Conservation (phyloP, 2,329 filamentous ascomycete genomes). For the Didymella segeticola region DNA sequence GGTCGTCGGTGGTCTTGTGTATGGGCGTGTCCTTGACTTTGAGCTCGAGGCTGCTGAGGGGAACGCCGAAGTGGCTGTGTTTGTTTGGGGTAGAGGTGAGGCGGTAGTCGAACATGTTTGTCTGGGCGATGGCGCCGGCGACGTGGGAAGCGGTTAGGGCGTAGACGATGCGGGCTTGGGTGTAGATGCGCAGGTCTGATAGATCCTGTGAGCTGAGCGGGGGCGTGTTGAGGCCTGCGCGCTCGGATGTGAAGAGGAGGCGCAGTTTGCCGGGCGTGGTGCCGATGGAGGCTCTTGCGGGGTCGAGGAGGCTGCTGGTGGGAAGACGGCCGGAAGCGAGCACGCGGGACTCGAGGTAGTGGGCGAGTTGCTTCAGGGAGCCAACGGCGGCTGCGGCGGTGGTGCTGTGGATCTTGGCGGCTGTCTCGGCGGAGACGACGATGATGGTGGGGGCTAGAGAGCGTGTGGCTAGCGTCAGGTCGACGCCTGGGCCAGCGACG, state of each 20-base stretch:
- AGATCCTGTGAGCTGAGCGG: constrained; percentile 73
- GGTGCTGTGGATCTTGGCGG: constrained; percentile 71
- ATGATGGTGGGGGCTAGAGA: constrained; percentile 82
- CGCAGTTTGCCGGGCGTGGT: constrained; percentile 76
- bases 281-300: constrained; percentile 65
- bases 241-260: constrained; percentile 79
- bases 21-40: constrained; percentile 69
- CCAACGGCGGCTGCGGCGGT: constrained; percentile 66
- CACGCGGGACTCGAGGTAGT: constrained; percentile 73
- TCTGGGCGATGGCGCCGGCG: constrained; percentile 90
- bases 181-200: constrained; percentile 82
- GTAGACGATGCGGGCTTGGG: constrained; percentile 81
- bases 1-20: constrained; percentile 68
- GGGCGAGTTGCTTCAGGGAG: constrained; percentile 70
- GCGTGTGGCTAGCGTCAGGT: constrained; percentile 75
- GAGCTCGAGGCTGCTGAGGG: constrained; percentile 80
- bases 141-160: constrained; percentile 81
- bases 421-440: constrained; percentile 76
- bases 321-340: constrained; percentile 80
- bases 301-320: constrained; percentile 66
- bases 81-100: constrained; percentile 49
- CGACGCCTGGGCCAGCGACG: constrained; percentile 75
- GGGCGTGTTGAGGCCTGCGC: constrained; percentile 66
- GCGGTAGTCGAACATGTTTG: constrained; percentile 86
- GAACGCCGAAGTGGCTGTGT: constrained; percentile 78